A percentile compares a stretch with the other conserved stretches of the same genome.
Evolutionary conservation across 495 filamentous ascomycete species (phyloP).

Genomic region (Penicillium longicatenatum): DNA sequence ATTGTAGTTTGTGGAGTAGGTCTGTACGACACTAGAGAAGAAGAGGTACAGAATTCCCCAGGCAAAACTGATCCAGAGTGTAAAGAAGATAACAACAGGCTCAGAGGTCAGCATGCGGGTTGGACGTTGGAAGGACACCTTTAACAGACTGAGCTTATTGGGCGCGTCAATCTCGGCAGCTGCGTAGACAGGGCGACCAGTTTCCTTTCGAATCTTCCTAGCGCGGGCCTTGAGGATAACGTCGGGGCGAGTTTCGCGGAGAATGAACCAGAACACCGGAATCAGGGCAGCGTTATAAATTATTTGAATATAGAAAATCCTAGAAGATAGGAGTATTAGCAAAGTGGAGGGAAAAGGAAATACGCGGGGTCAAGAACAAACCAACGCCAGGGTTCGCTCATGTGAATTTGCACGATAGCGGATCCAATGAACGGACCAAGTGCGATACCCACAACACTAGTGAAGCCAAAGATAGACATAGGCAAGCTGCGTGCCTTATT

Average conservation of each 20-base stretch:
- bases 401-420: slow-evolving; percentile 38
- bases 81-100: slow-evolving; percentile 54
- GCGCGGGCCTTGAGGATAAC: slow-evolving; percentile 64
- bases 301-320: slow-evolving; percentile 56
- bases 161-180: slow-evolving; percentile 32
- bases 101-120: slow-evolving; percentile 53
- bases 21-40: slow-evolving; percentile 43
- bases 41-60: slow-evolving; percentile 57
- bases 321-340: no score
- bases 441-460: slow-evolving; percentile 46
- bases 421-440: slow-evolving; percentile 54
- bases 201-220: slow-evolving; percentile 61
- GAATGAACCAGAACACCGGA: slow-evolving; percentile 47
- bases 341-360: not conserved
- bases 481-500: slow-evolving; percentile 42
- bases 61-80: slow-evolving; percentile 53
- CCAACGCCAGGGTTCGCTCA: slow-evolving; percentile 46
- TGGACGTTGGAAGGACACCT: slow-evolving; percentile 46
- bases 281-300: slow-evolving; percentile 48
- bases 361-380: no score
- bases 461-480: slow-evolving; percentile 47
- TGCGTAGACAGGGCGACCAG: slow-evolving; percentile 49
- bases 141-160: slow-evolving; percentile 25
- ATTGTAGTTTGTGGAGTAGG: slow-evolving; percentile 39
- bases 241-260: slow-evolving; percentile 44